A percentile compares a stretch with the other conserved stretches of the same genome.
These are phyloP conservation scores for Fusarium sp. DNA, from an alignment of 2,329 filamentous ascomycete species.

Conservation along the genomic window DNA sequence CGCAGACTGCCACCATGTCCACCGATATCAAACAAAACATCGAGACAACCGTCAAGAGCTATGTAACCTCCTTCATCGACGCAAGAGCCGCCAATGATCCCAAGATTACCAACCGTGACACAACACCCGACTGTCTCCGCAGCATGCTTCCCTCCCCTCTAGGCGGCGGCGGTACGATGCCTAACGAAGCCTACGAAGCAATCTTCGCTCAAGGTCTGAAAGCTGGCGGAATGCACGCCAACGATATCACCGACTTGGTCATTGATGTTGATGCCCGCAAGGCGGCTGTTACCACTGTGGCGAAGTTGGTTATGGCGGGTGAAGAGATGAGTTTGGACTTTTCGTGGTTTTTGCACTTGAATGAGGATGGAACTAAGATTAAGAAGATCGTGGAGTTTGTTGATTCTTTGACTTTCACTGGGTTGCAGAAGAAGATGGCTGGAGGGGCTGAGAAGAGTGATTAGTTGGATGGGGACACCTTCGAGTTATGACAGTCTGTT, in stretches of 20 bases:
- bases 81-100: slow-evolving; percentile 12
- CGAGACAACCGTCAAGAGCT: slow-evolving; percentile 6
- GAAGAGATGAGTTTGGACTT: slow-evolving; percentile 18
- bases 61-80: slow-evolving; percentile 19
- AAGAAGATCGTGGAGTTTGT: slow-evolving; percentile 33
- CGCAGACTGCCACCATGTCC: neutral
- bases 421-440: neutral
- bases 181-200: slow-evolving; percentile 16
- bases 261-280: slow-evolving; percentile 19
- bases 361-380: slow-evolving; percentile 14
- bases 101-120: slow-evolving; percentile 10
- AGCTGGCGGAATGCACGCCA: slow-evolving; percentile 2
- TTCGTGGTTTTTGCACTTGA: slow-evolving; percentile 26
- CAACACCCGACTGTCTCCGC: slow-evolving; percentile 6
- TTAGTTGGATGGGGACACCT: neutral
- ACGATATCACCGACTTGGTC: slow-evolving; percentile 3
- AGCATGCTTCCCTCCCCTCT: slow-evolving; percentile 13
- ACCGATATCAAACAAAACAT: slow-evolving; percentile 12
- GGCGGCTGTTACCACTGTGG: slow-evolving; percentile 12
- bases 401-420: slow-evolving; percentile 6
- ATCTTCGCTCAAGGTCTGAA: slow-evolving; percentile 15
- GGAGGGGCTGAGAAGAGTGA: neutral
- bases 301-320: slow-evolving; percentile 1
- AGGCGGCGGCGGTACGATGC: slow-evolving; percentile 1
- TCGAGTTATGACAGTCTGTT: too few species aligned